Evolutionary conservation across 345 rosid genomes (phyloP).

Genomic region (Rhodamnia argentea): DNA sequence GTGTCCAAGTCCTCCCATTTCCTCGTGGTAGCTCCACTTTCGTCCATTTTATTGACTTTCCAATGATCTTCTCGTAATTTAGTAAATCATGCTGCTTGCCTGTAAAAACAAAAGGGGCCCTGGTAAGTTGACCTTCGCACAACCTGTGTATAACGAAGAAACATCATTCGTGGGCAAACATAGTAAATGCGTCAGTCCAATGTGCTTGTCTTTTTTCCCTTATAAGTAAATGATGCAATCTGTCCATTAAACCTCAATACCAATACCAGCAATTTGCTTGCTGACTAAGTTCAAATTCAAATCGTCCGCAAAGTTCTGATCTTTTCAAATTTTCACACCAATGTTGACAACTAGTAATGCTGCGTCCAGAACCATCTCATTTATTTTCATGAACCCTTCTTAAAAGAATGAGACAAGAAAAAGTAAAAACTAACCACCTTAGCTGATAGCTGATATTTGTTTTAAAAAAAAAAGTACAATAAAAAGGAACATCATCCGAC

Average conservation of each 20-base stretch:
- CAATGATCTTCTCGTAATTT: neutral
- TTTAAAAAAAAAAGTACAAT: neutral
- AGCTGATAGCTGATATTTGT: neutral
- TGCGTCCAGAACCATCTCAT: neutral
- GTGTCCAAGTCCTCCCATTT: conserved; percentile 82
- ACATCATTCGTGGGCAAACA: neutral
- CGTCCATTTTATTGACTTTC: conserved; percentile 28
- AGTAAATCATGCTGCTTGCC: neutral
- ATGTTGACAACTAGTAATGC: neutral
- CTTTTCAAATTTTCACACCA: neutral
- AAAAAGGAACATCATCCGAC: neutral
- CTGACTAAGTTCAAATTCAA: neutral
- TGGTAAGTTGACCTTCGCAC: neutral
- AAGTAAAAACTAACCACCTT: neutral
- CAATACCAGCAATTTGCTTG: neutral
- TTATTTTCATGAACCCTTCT: neutral
- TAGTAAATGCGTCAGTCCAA: neutral
- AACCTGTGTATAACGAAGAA: neutral
- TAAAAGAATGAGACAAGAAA: neutral
- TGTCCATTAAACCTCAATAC: neutral
- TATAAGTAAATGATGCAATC: neutral
- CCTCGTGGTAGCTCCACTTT: conserved; percentile 17
- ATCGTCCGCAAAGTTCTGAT: neutral
- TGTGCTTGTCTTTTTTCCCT: neutral
- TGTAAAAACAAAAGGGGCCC: neutral